Base-by-base conservation (phyloP, 306 rosid species). In the Inga oerstediana region DNA sequence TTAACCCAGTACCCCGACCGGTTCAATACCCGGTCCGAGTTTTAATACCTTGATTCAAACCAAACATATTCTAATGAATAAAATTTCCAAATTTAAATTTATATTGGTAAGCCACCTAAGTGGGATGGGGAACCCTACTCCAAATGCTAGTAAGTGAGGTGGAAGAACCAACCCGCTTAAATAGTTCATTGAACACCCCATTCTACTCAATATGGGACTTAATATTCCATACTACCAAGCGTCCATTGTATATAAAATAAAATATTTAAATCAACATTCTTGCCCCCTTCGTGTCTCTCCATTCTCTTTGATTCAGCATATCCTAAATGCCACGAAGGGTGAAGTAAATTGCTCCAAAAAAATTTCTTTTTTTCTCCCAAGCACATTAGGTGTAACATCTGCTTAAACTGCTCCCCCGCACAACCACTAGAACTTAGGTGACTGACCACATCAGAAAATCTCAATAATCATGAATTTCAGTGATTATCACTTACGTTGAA, bases 401-500 rank as follows among this genome's bases (percentile, higher is more conserved):
- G 27, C 35, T 44, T 44, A 11, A 44, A 72, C 20, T 37, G 16
- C 37, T 5, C 30, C 39, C 15, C 74, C 22, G 10, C 7, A 43
- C 49, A 37, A 68, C 73, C 48, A 37, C 27, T 3, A 68, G 48
- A 37, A n/a, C 14, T 39, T 16, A 10, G 16, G 43, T 65, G 71
- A 44, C 16, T 17, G 16, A 12, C 56, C 5, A 52, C 78, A 24
- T 65, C 72, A 49, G 32, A 83, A 79, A 54, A 69, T 39, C n/a
- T 43, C 58, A 52, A 83, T 44, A 66, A 62, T 41, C 30, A 87
- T 22, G 4, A 43, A 66, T 56, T 24, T 83, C 39, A 48, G 32
- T 69, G 49, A n/a, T 58, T 52, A 59, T 45, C 52, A 75, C 93
- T 81, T 92, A 95, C 98, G 87, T 91, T 43, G 98, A 88, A 87